These are phyloP conservation scores for Neurospora sp. DNA, from an alignment of 495 filamentous ascomycete genomes.

Conservation along the genomic window DNA sequence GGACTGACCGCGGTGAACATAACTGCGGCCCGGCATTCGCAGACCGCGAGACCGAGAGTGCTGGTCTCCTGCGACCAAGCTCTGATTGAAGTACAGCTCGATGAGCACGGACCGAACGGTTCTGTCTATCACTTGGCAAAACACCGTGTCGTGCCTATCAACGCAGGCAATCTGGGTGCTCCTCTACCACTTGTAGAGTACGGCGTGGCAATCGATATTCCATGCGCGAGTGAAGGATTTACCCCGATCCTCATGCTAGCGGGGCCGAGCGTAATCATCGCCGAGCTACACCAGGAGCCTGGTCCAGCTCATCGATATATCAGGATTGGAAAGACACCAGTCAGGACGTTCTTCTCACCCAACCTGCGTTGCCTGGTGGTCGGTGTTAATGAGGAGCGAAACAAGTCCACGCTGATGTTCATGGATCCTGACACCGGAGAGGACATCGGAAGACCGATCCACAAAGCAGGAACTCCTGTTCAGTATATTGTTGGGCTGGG, in stretches of 20 bases:
- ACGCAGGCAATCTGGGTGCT: conserved; percentile 22
- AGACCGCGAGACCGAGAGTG: conserved; percentile 4
- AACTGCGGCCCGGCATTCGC: conserved; percentile 3
- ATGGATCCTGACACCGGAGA: conserved; percentile 38
- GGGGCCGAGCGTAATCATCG: conserved; percentile 38
- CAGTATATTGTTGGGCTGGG: conserved; percentile 35
- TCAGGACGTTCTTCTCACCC: conserved; percentile 43
- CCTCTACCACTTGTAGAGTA: conserved; percentile 21
- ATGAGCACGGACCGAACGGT: background rate
- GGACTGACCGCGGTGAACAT: conserved; percentile 17
- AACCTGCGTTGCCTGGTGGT: conserved; percentile 42
- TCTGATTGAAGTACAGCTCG: conserved; percentile 1
- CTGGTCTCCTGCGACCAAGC: conserved; percentile 22
- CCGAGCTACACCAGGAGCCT: conserved; percentile 35
- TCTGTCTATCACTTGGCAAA: conserved; percentile 7
- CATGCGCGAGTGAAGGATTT: conserved; percentile 13
- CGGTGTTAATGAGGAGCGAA: conserved; percentile 28
- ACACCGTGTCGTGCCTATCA: conserved; percentile 30
- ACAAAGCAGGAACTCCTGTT: conserved; percentile 20
- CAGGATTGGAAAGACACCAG: conserved; percentile 37
- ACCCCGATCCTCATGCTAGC: conserved; percentile 28
- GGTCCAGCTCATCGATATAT: conserved; percentile 45
- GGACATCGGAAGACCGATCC: conserved; percentile 31
- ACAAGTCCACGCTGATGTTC: conserved; percentile 32
- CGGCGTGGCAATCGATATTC: conserved; percentile 19